A percentile compares a stretch with the other conserved stretches of the same genome.
Conservation (phyloP, 2,329 filamentous ascomycete genomes). For the Sordariomycetes sp. region DNA sequence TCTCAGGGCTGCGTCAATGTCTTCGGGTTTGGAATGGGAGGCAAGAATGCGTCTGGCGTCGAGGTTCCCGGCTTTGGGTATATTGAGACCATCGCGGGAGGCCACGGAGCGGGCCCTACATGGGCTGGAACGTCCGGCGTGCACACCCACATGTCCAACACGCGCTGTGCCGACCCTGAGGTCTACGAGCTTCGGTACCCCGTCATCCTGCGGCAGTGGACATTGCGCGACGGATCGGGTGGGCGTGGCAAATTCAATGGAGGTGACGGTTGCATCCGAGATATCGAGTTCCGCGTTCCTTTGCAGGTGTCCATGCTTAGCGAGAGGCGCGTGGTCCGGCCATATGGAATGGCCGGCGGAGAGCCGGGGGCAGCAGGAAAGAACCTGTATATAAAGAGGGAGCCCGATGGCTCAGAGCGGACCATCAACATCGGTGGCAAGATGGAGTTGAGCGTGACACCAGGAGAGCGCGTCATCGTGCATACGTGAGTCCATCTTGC, state of each 20-base stretch:
- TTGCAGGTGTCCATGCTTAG: slow-evolving; percentile 61
- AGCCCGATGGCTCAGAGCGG: slow-evolving; percentile 32
- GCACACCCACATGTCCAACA: slow-evolving; percentile 25
- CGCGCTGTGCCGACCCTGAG: slow-evolving; percentile 24
- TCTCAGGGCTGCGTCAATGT: slow-evolving; percentile 71
- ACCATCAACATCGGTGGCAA: slow-evolving; percentile 44
- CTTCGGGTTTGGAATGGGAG: slow-evolving; percentile 62
- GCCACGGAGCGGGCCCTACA: slow-evolving; percentile 16
- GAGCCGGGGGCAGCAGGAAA: slow-evolving; percentile 63
- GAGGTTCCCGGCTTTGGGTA: slow-evolving; percentile 30
- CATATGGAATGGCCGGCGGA: slow-evolving; percentile 63
- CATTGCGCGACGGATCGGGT: slow-evolving; percentile 37
- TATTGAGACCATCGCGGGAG: slow-evolving; percentile 23
- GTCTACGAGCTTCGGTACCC: slow-evolving; percentile 23
- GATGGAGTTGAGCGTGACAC: slow-evolving; percentile 48
- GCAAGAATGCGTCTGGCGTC: slow-evolving; percentile 39
- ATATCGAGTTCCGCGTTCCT: slow-evolving; percentile 62
- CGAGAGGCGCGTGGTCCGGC: slow-evolving; percentile 58
- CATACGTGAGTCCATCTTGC: neutral
- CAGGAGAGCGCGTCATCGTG: slow-evolving; percentile 47
- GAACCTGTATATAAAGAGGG: slow-evolving; percentile 78
- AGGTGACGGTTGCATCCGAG: slow-evolving; percentile 35
- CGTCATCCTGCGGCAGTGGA: slow-evolving; percentile 18
- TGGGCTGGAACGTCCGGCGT: slow-evolving; percentile 20
- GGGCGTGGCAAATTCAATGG: neutral